phyloP scores from a whole-genome alignment of 306 rosid species.

The Hippophae tibetana region DNA sequence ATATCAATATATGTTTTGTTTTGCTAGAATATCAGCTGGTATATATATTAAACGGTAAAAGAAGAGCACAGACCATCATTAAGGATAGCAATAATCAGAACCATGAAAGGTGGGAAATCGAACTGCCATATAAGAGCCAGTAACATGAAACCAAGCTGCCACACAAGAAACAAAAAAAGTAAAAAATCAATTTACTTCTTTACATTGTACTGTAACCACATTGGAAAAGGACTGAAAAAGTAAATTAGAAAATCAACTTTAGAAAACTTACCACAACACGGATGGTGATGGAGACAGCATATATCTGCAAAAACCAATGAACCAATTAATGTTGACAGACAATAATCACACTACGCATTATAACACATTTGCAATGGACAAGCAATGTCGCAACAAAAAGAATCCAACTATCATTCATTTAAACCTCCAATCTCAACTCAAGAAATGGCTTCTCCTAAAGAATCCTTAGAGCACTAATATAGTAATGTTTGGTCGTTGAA shows the following conservation, averaged over 20 bases:
- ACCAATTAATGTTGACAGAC: constrained; percentile 1
- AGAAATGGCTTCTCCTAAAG: too few species aligned
- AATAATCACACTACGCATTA: neutral
- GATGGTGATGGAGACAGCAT: constrained; percentile 82
- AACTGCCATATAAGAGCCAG: constrained; percentile 81
- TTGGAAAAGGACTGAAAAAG: neutral
- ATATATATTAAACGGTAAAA: neutral
- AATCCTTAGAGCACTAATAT: too few species aligned
- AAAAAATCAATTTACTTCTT: neutral
- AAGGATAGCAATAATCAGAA: constrained; percentile 77
- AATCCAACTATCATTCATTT: neutral
- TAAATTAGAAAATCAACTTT: neutral
- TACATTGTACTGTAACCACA: neutral
- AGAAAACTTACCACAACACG: constrained; percentile 67
- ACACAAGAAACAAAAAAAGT: constrained; percentile 18
- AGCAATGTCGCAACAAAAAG: neutral
- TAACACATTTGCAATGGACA: neutral
- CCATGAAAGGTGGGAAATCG: constrained; percentile 94
- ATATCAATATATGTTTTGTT: neutral
- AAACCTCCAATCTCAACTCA: too few species aligned
- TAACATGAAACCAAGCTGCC: constrained; percentile 84
- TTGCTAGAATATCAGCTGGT: neutral
- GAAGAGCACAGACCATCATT: constrained; percentile 52
- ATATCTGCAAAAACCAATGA: constrained; percentile 46
- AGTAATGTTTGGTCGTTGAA: too few species aligned